These are phyloP conservation scores for Cyberlindnera bimundalis DNA, from an alignment of 805 yeast genomes.

Conservation along the genomic window DNA sequence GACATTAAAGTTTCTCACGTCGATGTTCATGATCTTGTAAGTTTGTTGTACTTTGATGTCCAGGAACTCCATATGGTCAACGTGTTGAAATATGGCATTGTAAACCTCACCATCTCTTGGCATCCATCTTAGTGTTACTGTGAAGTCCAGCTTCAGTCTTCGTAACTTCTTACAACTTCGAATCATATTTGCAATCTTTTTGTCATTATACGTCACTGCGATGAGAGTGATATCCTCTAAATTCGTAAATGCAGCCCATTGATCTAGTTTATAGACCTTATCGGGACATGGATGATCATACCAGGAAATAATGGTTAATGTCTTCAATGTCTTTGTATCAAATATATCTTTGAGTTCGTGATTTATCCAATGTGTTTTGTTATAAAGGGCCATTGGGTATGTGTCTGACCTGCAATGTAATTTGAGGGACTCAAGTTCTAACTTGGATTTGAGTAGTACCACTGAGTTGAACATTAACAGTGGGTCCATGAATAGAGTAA, in stretches of 20 bases:
- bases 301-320: constrained; percentile 42
- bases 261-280: constrained; percentile 33
- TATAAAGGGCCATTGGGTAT: constrained; percentile 31
- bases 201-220: constrained; percentile 33
- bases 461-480: constrained; percentile 34
- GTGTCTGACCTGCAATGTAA: constrained; percentile 41
- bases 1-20: constrained; percentile 16
- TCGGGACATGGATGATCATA: constrained; percentile 34
- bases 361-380: constrained; percentile 19
- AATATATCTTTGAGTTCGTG: constrained; percentile 34
- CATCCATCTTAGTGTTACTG: constrained; percentile 33
- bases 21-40: constrained; percentile 19
- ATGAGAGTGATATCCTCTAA: constrained; percentile 39
- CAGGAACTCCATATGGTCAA: constrained; percentile 34
- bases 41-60: constrained; percentile 33
- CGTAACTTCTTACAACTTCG: constrained; percentile 30
- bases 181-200: constrained; percentile 31
- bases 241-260: constrained; percentile 34
- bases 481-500: constrained; percentile 39
- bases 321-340: constrained; percentile 33
- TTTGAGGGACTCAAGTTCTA: constrained; percentile 36
- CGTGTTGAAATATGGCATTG: constrained; percentile 31
- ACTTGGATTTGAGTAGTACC: constrained; percentile 20
- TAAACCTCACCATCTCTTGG: constrained; percentile 33
- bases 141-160: constrained; percentile 39